phyloP scores from a whole-genome alignment of 768 basidiomycete genomes.

The Leccinum uliginosum region DNA sequence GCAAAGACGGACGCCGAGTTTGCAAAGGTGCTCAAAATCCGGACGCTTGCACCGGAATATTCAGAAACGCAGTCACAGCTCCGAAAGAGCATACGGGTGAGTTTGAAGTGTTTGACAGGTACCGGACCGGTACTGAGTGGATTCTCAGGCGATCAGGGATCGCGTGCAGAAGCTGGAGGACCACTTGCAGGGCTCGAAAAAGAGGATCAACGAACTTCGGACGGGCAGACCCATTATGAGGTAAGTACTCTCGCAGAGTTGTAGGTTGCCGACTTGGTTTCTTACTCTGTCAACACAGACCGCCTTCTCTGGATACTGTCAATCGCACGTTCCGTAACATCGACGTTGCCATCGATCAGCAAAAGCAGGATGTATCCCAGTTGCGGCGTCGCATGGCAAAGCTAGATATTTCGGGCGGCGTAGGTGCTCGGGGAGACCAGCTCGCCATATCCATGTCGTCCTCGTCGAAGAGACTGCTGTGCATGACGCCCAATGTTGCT shows the following conservation, averaged over 20 bases:
- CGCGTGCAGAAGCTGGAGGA: conserved; percentile 79
- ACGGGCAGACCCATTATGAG: conserved; percentile 59
- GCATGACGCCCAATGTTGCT: conserved; percentile 62
- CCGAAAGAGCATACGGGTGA: conserved; percentile 65
- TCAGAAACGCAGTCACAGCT: conserved; percentile 77
- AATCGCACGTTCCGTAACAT: conserved; percentile 83
- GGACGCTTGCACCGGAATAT: conserved; percentile 87
- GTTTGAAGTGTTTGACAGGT: conserved; percentile 19
- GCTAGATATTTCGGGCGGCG: conserved; percentile 37
- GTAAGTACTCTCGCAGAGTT: conserved; percentile 36
- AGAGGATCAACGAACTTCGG: conserved; percentile 57
- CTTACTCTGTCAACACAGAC: conserved; percentile 38
- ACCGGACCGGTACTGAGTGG: conserved; percentile 4
- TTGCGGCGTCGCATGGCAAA: conserved; percentile 52
- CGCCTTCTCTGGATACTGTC: conserved; percentile 82
- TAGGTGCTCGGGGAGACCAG: conserved; percentile 38
- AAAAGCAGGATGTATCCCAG: conserved; percentile 47
- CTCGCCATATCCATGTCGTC: conserved; percentile 37
- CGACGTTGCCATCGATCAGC: conserved; percentile 63
- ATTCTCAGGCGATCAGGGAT: conserved; percentile 56
- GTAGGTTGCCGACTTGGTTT: neutral
- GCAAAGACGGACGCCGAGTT: conserved; percentile 79
- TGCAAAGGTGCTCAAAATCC: conserved; percentile 63
- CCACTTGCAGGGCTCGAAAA: conserved; percentile 64
- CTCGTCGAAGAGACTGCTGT: conserved; percentile 35